phyloP scores from a whole-genome alignment of 2,329 filamentous ascomycete species.

The Penicillium sp. region DNA sequence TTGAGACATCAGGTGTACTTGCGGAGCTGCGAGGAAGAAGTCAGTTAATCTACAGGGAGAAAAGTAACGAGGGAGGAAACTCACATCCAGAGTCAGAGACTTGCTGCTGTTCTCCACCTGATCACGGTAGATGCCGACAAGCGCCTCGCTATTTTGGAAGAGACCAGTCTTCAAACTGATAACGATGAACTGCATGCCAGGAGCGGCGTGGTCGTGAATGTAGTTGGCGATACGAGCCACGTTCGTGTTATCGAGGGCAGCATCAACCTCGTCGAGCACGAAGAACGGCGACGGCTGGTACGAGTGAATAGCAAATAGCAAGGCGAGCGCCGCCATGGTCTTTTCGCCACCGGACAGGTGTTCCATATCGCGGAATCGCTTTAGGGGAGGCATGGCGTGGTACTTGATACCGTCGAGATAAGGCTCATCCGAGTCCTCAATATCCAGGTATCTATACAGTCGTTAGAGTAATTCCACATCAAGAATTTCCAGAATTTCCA shows the following conservation, averaged over 20 bases:
- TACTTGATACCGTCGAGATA: slow-evolving; percentile 97
- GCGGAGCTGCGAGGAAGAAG: slow-evolving; percentile 25
- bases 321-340: slow-evolving; percentile 94
- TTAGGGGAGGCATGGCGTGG: slow-evolving; percentile 96
- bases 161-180: slow-evolving; percentile 93
- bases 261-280: slow-evolving; percentile 95
- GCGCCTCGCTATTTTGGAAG: slow-evolving; percentile 92
- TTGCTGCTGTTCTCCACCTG: slow-evolving; percentile 89
- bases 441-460: slow-evolving; percentile 66
- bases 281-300: slow-evolving; percentile 97
- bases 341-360: slow-evolving; percentile 96
- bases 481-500: too few relatives aligned
- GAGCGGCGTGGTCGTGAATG: slow-evolving; percentile 85
- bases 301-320: slow-evolving; percentile 93
- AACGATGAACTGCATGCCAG: slow-evolving; percentile 98
- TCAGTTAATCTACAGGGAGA: slow-evolving; percentile 4
- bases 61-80: slow-evolving; percentile 35
- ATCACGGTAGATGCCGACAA: slow-evolving; percentile 93
- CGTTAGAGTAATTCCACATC: slow-evolving; percentile 4
- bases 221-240: slow-evolving; percentile 96
- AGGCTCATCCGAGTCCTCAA: slow-evolving; percentile 92
- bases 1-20: slow-evolving; percentile 29
- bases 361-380: slow-evolving; percentile 99
- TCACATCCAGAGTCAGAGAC: slow-evolving; percentile 90
- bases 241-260: slow-evolving; percentile 95